Conservation (phyloP, 768 basidiomycete genomes). For the Peribolospora baueri region DNA sequence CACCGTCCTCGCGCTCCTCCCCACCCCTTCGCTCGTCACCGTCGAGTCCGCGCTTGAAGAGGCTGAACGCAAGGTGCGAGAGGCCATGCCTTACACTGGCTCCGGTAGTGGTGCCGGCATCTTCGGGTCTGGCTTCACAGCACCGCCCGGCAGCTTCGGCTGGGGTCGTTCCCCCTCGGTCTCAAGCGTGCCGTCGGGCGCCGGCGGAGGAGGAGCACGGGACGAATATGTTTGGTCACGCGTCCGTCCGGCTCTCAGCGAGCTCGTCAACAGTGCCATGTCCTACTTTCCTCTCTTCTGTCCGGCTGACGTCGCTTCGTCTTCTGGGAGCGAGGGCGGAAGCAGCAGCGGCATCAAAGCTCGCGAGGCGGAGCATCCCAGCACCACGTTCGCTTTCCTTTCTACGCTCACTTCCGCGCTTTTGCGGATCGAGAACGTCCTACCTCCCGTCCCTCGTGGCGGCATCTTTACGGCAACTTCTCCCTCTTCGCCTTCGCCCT, state of each 20-base stretch:
- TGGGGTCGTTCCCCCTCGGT: slow-evolving; percentile 10
- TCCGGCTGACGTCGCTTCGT: slow-evolving; percentile 3
- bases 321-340: neutral
- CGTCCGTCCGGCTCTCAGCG: slow-evolving; percentile 9
- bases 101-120: no score
- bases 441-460: slow-evolving; percentile 4
- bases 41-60: neutral
- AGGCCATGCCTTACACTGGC: no score
- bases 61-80: no score
- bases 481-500: neutral
- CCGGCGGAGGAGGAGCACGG: neutral
- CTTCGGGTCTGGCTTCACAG: no score
- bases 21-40: slow-evolving; percentile 5
- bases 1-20: slow-evolving; percentile 8
- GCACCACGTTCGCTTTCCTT: slow-evolving; percentile 12
- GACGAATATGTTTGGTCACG: slow-evolving; percentile 9
- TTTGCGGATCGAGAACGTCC: slow-evolving; percentile 8
- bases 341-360: neutral
- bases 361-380: slow-evolving; percentile 5
- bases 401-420: slow-evolving; percentile 8
- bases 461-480: neutral
- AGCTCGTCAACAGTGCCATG: slow-evolving; percentile 6
- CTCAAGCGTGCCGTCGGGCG: neutral
- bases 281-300: slow-evolving; percentile 6
- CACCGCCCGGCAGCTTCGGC: no score